phyloP scores from a whole-genome alignment of 2,329 filamentous ascomycete species.

The Diaporthe ilicicola region DNA sequence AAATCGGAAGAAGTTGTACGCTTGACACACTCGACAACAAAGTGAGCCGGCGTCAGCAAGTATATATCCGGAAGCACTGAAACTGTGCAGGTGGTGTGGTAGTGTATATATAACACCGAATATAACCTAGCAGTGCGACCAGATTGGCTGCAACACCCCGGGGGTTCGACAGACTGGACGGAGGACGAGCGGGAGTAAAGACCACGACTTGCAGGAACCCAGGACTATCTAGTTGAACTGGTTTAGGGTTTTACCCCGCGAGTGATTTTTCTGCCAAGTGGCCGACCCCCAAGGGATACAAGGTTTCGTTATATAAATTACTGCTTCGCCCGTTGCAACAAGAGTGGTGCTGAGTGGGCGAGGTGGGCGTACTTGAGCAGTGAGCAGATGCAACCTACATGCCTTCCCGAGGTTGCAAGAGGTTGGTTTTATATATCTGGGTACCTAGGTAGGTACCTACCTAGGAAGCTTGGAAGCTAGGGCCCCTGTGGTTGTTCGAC shows the following conservation, averaged over 20 bases:
- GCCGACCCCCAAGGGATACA: not conserved
- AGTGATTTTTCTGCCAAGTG: not conserved
- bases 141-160: not conserved
- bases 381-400: not conserved
- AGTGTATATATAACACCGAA: not conserved
- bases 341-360: not conserved
- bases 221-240: too few species aligned
- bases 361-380: not conserved
- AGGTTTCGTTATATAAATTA: not conserved
- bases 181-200: not conserved
- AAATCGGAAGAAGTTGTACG: not conserved
- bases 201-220: not conserved
- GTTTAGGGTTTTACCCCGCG: too few species aligned
- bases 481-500: not conserved
- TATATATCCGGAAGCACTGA: not conserved
- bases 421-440: slow-evolving; percentile 16
- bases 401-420: not conserved
- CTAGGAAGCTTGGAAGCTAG: not conserved
- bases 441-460: too few species aligned
- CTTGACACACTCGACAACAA: not conserved
- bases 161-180: not conserved
- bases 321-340: slow-evolving; percentile 1
- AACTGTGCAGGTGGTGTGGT: not conserved
- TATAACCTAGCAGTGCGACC: not conserved
- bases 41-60: not conserved